A percentile compares a stretch with the other conserved stretches of the same genome.
Evolutionary conservation across 2,329 filamentous ascomycete species (phyloP).

Genomic region (Claviceps paspali): DNA sequence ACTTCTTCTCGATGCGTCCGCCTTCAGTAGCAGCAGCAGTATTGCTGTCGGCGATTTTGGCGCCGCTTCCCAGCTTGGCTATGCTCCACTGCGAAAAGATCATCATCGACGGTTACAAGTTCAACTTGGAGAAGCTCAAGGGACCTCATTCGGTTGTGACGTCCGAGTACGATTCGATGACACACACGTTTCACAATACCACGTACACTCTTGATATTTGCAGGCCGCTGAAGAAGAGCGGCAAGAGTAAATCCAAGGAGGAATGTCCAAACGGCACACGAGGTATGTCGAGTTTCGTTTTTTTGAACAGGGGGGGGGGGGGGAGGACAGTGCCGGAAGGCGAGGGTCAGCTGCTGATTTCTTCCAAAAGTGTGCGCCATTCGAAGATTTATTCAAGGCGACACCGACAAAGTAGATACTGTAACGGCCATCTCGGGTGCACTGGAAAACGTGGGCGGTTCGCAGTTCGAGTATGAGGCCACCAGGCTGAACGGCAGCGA

Average conservation of each 20-base stretch:
- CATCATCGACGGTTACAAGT: slow-evolving; percentile 40
- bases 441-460: slow-evolving; percentile 42
- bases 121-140: slow-evolving; percentile 46
- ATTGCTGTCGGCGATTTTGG: slow-evolving; percentile 22
- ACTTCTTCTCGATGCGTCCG: slow-evolving; percentile 21
- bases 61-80: slow-evolving; percentile 24
- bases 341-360: no score
- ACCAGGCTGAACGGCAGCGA: slow-evolving; percentile 50
- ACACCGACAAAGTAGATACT: slow-evolving; percentile 32
- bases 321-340: no score
- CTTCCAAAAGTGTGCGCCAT: slow-evolving; percentile 55
- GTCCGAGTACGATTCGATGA: slow-evolving; percentile 34
- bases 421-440: slow-evolving; percentile 64
- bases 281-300: slow-evolving; percentile 36
- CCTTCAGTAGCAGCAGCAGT: slow-evolving; percentile 22
- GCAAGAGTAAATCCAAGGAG: slow-evolving; percentile 36
- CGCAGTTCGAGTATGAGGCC: slow-evolving; percentile 47
- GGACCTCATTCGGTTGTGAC: slow-evolving; percentile 57
- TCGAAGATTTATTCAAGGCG: slow-evolving; percentile 37
- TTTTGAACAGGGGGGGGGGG: neutral
- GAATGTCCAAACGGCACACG: slow-evolving; percentile 56
- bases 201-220: slow-evolving; percentile 76
- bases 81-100: slow-evolving; percentile 49
- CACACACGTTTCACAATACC: slow-evolving; percentile 44
- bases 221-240: slow-evolving; percentile 45